Conservation (phyloP, 495 filamentous ascomycete species). For the Aspergillus panamensis region DNA sequence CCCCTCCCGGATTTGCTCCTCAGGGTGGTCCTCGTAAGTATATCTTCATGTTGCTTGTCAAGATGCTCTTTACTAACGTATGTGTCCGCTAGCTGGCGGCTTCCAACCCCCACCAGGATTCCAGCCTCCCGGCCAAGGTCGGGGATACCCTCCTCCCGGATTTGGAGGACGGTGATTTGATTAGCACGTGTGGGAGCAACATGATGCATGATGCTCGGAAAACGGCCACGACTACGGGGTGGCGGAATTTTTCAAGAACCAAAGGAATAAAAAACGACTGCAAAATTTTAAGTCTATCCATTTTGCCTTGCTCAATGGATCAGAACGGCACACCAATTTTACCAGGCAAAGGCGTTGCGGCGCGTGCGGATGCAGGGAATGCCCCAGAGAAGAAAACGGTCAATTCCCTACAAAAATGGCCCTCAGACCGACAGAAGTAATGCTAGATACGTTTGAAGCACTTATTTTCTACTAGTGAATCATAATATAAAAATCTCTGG, state of each 20-base stretch:
- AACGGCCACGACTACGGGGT: slow-evolving; percentile 14
- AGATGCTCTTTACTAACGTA: slow-evolving; percentile 21
- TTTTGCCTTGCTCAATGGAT: slow-evolving; percentile 12
- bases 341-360: slow-evolving; percentile 48
- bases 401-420: slow-evolving; percentile 20
- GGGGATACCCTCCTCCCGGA: slow-evolving; percentile 72
- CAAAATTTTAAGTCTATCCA: background rate
- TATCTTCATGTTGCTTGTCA: slow-evolving; percentile 1
- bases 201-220: slow-evolving; percentile 16
- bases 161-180: slow-evolving; percentile 66
- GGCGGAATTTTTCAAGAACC: slow-evolving; percentile 4
- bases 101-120: slow-evolving; percentile 73
- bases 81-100: slow-evolving; percentile 40
- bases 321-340: slow-evolving; percentile 30
- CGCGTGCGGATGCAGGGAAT: slow-evolving; percentile 45
- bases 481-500: slow-evolving; percentile 9
- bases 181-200: slow-evolving; percentile 17
- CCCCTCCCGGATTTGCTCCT: slow-evolving; percentile 63
- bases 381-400: slow-evolving; percentile 26
- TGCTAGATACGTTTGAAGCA: slow-evolving; percentile 27
- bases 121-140: slow-evolving; percentile 58
- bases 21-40: slow-evolving; percentile 58
- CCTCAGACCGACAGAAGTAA: slow-evolving; percentile 33
- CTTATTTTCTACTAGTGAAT: slow-evolving; percentile 12
- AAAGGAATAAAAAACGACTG: slow-evolving; percentile 6